phyloP scores from a whole-genome alignment of 352 stramenopile genomes.

The Globisporangium echinulatum region DNA sequence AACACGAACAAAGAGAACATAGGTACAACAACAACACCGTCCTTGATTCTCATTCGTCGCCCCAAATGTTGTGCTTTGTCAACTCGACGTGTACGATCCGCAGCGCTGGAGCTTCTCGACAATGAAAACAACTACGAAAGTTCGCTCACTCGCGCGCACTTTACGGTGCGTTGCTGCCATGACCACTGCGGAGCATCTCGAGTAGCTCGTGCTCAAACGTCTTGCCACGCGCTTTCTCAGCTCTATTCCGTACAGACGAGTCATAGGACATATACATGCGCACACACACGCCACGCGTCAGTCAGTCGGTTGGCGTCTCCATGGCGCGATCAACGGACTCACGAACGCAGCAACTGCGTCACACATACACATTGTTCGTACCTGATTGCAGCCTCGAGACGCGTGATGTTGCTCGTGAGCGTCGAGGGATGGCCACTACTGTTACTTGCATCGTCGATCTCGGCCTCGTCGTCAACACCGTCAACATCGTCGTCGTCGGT shows the following conservation, averaged over 20 bases:
- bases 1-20: too few relatives aligned
- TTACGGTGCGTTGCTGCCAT: conserved; percentile 8
- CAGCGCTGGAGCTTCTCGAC: too few relatives aligned
- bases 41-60: too few relatives aligned
- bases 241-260: conserved; percentile 10
- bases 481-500: too few relatives aligned
- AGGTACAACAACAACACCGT: too few relatives aligned
- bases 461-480: not conserved
- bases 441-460: conserved; percentile 4
- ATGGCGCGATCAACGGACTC: not conserved
- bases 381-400: conserved; percentile 45
- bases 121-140: too few relatives aligned
- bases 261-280: not conserved
- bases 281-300: not conserved
- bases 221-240: conserved; percentile 34
- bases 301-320: not conserved
- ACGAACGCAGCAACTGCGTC: not conserved
- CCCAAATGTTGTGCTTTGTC: too few relatives aligned
- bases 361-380: conserved; percentile 10
- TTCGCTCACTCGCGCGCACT: not conserved
- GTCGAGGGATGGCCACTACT: not conserved
- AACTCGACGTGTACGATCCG: too few relatives aligned
- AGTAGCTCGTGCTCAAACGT: conserved; percentile 50
- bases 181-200: conserved; percentile 35
- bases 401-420: conserved; percentile 14